phyloP scores from a whole-genome alignment of 2,329 filamentous ascomycete genomes.

The Hypoxylon sp. region DNA sequence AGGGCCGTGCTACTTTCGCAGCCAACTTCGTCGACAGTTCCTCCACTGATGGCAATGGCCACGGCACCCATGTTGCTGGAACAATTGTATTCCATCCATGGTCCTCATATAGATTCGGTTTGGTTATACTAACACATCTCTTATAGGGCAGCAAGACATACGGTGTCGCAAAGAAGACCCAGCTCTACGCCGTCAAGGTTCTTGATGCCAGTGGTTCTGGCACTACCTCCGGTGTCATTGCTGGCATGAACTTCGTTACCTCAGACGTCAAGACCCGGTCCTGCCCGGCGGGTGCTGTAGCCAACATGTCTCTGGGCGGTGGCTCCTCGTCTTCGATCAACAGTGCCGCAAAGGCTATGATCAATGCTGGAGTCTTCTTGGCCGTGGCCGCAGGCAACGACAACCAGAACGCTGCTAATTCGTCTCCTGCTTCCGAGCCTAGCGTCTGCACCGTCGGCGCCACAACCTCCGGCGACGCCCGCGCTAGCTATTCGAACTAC shows the following conservation, averaged over 20 bases:
- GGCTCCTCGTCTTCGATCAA: slow-evolving; percentile 64
- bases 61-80: slow-evolving; percentile 65
- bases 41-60: slow-evolving; percentile 59
- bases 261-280: slow-evolving; percentile 61
- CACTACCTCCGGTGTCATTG: slow-evolving; percentile 53
- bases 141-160: slow-evolving; percentile 54
- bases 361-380: slow-evolving; percentile 63
- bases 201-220: slow-evolving; percentile 54
- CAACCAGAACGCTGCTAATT: slow-evolving; percentile 57
- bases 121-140: slow-evolving; percentile 11
- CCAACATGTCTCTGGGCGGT: slow-evolving; percentile 71
- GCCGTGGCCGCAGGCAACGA: slow-evolving; percentile 71
- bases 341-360: slow-evolving; percentile 63
- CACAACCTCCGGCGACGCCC: slow-evolving; percentile 57
- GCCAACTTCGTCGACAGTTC: slow-evolving; percentile 54
- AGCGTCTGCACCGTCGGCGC: slow-evolving; percentile 69
- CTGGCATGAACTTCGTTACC: slow-evolving; percentile 60
- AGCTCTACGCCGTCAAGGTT: slow-evolving; percentile 64
- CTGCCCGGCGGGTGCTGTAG: slow-evolving; percentile 62
- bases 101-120: background rate
- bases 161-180: slow-evolving; percentile 62
- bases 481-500: slow-evolving; percentile 66
- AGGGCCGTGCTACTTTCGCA: slow-evolving; percentile 58
- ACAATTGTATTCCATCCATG: slow-evolving; percentile 53
- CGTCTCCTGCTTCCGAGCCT: slow-evolving; percentile 65